Conservation (phyloP, 108 stramenopile genomes). For the Epipyxis sp. region DNA sequence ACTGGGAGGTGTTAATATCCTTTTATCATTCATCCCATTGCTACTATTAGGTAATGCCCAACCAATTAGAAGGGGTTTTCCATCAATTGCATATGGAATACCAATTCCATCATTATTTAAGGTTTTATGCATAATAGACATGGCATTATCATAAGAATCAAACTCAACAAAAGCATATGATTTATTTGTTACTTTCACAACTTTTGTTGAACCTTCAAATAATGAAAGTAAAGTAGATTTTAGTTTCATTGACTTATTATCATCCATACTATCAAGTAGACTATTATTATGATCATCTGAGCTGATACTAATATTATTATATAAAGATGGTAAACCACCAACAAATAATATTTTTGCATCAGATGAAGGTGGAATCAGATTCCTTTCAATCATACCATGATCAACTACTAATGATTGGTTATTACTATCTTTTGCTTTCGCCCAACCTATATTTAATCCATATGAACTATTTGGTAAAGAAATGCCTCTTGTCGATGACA, state of each 20-base stretch:
- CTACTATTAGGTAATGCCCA: neutral
- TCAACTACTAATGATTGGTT: neutral
- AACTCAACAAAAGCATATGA: slow-evolving; percentile 10
- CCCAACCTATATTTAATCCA: slow-evolving; percentile 1
- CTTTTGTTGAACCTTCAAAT: neutral
- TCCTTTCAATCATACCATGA: neutral
- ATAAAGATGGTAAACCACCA: neutral
- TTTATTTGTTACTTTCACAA: neutral
- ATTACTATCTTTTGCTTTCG: neutral
- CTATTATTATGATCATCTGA: too few relatives aligned
- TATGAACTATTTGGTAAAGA: neutral
- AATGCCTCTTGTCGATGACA: neutral
- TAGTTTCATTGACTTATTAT: too few relatives aligned
- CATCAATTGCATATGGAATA: neutral
- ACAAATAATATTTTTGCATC: slow-evolving; percentile 6
- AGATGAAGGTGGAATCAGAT: neutral
- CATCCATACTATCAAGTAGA: neutral
- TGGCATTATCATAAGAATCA: neutral
- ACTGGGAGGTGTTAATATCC: too few relatives aligned
- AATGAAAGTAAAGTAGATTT: neutral
- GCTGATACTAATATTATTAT: too few relatives aligned
- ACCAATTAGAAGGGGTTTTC: neutral
- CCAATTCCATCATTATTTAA: neutral
- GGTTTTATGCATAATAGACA: neutral
- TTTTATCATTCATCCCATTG: too few relatives aligned